Evolutionary conservation across 2,329 filamentous ascomycete species (phyloP).

Genomic region (Neospermospora avenae): DNA sequence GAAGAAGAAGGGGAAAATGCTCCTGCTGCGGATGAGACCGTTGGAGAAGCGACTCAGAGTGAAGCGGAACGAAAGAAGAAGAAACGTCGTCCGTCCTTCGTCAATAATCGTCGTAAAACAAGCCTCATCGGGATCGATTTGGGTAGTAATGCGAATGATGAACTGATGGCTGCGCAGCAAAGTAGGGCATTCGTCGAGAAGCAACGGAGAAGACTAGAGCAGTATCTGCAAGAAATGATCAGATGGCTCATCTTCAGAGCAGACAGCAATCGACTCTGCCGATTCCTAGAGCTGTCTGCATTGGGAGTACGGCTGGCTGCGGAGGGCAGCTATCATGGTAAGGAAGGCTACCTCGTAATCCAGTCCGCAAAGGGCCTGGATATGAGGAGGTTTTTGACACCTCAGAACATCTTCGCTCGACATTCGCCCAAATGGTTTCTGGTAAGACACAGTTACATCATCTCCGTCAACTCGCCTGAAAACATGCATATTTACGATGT

Average conservation of each 20-base stretch:
- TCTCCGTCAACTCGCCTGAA: constrained; percentile 96
- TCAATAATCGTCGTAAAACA: constrained; percentile 45
- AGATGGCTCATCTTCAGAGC: constrained; percentile 95
- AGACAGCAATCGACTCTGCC: constrained; percentile 92
- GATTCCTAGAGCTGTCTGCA: constrained; percentile 92
- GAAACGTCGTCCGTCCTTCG: constrained; percentile 49
- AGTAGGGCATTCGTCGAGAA: constrained; percentile 64
- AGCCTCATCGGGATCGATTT: constrained; percentile 38
- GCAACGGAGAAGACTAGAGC: constrained; percentile 81
- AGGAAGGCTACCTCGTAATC: constrained; percentile 91
- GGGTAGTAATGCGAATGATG: constrained; percentile 40
- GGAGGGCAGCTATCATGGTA: constrained; percentile 95
- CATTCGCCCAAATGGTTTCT: constrained; percentile 97
- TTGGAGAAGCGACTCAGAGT: constrained; percentile 62
- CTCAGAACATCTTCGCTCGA: constrained; percentile 72
- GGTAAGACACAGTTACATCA: constrained; percentile 95
- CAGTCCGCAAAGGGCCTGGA: constrained; percentile 87
- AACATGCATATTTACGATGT: constrained; percentile 99
- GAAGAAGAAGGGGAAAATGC: constrained; percentile 53
- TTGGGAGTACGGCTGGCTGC: constrained; percentile 89
- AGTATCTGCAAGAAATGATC: constrained; percentile 90
- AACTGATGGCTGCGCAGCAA: constrained; percentile 37
- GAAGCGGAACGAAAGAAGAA: constrained; percentile 59
- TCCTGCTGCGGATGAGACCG: constrained; percentile 42
- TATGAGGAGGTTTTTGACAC: constrained; percentile 76